Evolutionary conservation across 1,139 yeast genomes (phyloP).

Genomic region (Blastobotrys indianensis): DNA sequence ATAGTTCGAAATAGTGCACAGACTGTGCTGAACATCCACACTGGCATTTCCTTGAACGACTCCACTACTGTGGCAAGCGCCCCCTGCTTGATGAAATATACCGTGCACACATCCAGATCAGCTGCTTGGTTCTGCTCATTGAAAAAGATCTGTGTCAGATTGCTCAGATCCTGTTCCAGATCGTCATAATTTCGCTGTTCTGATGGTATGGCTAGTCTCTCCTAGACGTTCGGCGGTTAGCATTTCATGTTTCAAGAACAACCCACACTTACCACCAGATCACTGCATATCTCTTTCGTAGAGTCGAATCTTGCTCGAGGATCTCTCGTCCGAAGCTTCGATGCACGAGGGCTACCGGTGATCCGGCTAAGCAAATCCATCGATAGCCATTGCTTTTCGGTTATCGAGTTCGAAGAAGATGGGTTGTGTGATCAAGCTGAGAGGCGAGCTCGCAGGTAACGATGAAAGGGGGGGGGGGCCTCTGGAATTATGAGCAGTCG

Average conservation of each 20-base stretch:
- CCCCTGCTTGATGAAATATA: constrained; percentile 19
- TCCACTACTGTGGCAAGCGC: constrained; percentile 16
- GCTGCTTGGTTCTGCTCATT: constrained; percentile 12
- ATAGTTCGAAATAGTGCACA: constrained; percentile 17
- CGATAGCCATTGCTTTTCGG: too few species aligned
- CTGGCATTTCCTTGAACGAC: constrained; percentile 15
- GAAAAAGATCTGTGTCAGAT: too few species aligned
- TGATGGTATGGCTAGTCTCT: too few species aligned
- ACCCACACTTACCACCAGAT: background rate
- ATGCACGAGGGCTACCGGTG: constrained; percentile 6
- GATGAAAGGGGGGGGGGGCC: too few species aligned
- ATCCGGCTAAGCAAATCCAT: constrained; percentile 9
- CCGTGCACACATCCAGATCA: constrained; percentile 14
- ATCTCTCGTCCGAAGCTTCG: constrained; percentile 3
- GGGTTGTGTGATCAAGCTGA: too few species aligned
- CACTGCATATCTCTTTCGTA: constrained; percentile 18
- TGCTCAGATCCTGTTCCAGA: too few species aligned
- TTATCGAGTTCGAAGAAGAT: too few species aligned
- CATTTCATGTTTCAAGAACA: too few species aligned
- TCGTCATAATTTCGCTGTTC: too few species aligned
- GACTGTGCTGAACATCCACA: constrained; percentile 13
- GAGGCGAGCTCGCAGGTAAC: too few species aligned
- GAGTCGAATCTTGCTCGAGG: constrained; percentile 16
- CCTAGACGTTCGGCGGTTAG: too few species aligned
- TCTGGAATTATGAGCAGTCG: too few species aligned